Base-by-base conservation (phyloP, 1,284 basidiomycete species). In the Puccinia triticina region DNA sequence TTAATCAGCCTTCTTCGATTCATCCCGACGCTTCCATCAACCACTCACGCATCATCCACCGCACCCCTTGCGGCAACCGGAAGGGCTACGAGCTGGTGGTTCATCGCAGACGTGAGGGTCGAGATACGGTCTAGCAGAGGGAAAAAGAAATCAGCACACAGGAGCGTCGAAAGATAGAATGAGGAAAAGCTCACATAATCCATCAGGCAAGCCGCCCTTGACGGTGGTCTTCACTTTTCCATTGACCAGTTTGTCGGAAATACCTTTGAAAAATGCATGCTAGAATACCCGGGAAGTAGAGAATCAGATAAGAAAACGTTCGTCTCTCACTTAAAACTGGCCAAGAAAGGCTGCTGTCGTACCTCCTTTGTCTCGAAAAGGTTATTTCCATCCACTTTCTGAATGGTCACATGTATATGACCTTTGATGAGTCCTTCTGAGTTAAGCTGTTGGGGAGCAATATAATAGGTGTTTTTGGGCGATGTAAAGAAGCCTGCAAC, bases 401-500 rank as follows among this genome's bases (percentile, higher is more conserved):
- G 78, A 46, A 73, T 26, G 1, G 48, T n/a, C 1, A 82, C 43
- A 50, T 82, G 79, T 16, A 67, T 0, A 34, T 82, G 79, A 29
- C 79, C 79, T 55, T 55, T 64, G 16, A 82, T 75, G 4, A 48
- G 10, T 34, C 79, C 79, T 50, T 73, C 46, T 37, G 40, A 43
- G 40, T 75, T 75, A 32, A 82, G 43, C n/a, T 82, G 79, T 46
- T 74, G 71, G 26, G 79, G 79, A 21, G 79, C 79, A 26, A 64
- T 14, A 29, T 61, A 82, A 32, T 82, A 82, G 21, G 71, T 82
- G 32, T 32, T 67, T 0, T 34, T 18, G 5, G 71, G 79, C 14
- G 59, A 48, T n/a, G 55, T 82, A 48, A 82, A 82, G 32, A 67
- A 82, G 21, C 72, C 79, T 81, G 55, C 4, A 1, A 43, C 2